A percentile compares a stretch with the other conserved stretches of the same genome.
These are phyloP conservation scores for Nannizzia gypsea DNA, from an alignment of 2,329 filamentous ascomycete genomes.

Conservation along the genomic window DNA sequence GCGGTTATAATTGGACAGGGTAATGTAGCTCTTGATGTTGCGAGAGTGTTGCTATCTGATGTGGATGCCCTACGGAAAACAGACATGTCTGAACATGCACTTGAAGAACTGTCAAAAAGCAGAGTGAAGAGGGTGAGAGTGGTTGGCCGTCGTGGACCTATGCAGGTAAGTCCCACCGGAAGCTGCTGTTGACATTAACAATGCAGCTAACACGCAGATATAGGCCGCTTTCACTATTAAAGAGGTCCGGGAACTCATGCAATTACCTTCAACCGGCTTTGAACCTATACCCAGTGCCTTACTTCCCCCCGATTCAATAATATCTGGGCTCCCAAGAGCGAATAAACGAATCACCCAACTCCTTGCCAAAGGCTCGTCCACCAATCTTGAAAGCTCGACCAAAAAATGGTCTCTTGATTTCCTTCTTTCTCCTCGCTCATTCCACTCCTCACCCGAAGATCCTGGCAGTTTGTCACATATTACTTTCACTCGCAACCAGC, in stretches of 20 bases:
- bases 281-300: conserved; percentile 54
- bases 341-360: conserved; percentile 69
- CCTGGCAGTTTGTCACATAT: conserved; percentile 49
- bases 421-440: conserved; percentile 63
- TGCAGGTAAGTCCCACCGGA: conserved; percentile 50
- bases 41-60: conserved; percentile 69
- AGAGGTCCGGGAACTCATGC: conserved; percentile 78
- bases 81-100: conserved; percentile 76
- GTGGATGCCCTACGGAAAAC: conserved; percentile 64
- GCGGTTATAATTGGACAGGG: conserved; percentile 87
- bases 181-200: neutral
- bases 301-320: conserved; percentile 49
- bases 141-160: conserved; percentile 77
- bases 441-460: conserved; percentile 42
- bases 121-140: conserved; percentile 68
- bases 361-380: conserved; percentile 59
- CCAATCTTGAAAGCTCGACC: conserved; percentile 35
- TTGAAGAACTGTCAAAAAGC: conserved; percentile 61
- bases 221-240: conserved; percentile 92
- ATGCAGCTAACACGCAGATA: neutral
- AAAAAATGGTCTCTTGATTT: conserved; percentile 80
- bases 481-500: conserved; percentile 48
- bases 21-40: conserved; percentile 90
- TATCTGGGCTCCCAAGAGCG: conserved; percentile 60
- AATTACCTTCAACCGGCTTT: conserved; percentile 60